Conservation (phyloP, 163 green algal species). For the Volvox carteri region DNA sequence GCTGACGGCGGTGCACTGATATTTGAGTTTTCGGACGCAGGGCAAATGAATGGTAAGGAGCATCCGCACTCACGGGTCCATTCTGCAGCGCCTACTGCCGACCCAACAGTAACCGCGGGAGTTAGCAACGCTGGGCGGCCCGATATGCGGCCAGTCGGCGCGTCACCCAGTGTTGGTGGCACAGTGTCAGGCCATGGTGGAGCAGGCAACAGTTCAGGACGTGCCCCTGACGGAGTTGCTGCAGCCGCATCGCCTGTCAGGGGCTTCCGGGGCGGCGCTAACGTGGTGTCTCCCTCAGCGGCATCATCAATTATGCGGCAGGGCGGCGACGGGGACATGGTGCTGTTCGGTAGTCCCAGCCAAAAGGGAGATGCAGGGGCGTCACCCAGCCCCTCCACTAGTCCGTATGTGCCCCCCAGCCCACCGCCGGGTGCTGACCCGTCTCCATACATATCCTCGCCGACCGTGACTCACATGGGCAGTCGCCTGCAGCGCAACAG, state of each 20-base stretch:
- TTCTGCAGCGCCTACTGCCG: not conserved
- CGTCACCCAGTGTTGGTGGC: not conserved
- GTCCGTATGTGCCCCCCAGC: conserved; percentile 18
- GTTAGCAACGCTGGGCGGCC: not conserved
- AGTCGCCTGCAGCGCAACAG: conserved; percentile 45
- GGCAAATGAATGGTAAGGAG: not conserved
- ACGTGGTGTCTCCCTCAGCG: not conserved
- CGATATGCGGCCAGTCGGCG: not conserved
- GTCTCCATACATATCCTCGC: conserved; percentile 24
- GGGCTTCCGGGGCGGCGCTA: not conserved
- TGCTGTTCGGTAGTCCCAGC: conserved; percentile 34
- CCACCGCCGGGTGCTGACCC: conserved; percentile 15
- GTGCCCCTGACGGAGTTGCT: not conserved
- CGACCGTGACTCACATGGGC: not conserved
- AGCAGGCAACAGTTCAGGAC: not conserved
- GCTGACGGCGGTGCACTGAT: not conserved
- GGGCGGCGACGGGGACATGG: conserved; percentile 5
- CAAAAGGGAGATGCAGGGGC: not conserved
- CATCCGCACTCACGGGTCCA: not conserved
- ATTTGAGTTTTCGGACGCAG: not conserved
- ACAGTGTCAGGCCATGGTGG: not conserved
- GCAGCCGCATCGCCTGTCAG: not conserved
- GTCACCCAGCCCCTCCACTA: not conserved
- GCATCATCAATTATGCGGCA: not conserved
- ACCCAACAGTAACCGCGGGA: not conserved